Conservation (phyloP, 768 basidiomycete genomes). For the Solioccasus polychromus region DNA sequence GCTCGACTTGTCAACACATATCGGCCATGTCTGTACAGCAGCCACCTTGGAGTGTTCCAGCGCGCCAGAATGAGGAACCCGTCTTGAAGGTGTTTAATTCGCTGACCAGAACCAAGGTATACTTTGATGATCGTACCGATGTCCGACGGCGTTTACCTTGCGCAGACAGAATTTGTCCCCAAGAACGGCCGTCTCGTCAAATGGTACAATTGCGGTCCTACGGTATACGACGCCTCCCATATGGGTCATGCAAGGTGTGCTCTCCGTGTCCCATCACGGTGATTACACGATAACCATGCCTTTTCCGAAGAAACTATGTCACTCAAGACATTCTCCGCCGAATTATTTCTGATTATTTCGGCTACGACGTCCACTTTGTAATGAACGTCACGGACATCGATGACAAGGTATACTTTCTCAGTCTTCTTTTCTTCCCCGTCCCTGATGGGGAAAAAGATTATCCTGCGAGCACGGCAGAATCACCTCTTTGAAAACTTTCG, state of each 20-base stretch:
- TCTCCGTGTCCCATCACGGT: not conserved
- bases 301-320: conserved; percentile 74
- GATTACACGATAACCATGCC: conserved; percentile 1
- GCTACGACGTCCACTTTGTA: conserved; percentile 96
- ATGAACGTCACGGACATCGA: conserved; percentile 99
- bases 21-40: conserved; percentile 56
- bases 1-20: conserved; percentile 4
- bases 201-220: conserved; percentile 99
- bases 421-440: conserved; percentile 1
- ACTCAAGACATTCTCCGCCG: conserved; percentile 39
- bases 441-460: conserved; percentile 65
- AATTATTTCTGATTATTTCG: conserved; percentile 93
- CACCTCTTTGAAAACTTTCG: conserved; percentile 66
- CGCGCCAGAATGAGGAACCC: conserved; percentile 41
- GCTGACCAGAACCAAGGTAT: conserved; percentile 84
- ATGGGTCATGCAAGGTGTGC: conserved; percentile 95
- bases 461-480: conserved; percentile 82
- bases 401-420: conserved; percentile 73
- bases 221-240: conserved; percentile 97
- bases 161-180: conserved; percentile 75
- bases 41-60: conserved; percentile 48
- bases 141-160: conserved; percentile 5
- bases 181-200: conserved; percentile 72
- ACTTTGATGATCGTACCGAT: conserved; percentile 20
- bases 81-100: conserved; percentile 84